Base-by-base conservation (phyloP, 2,329 filamentous ascomycete species). In the Cladosporium austrohemisphaericum region DNA sequence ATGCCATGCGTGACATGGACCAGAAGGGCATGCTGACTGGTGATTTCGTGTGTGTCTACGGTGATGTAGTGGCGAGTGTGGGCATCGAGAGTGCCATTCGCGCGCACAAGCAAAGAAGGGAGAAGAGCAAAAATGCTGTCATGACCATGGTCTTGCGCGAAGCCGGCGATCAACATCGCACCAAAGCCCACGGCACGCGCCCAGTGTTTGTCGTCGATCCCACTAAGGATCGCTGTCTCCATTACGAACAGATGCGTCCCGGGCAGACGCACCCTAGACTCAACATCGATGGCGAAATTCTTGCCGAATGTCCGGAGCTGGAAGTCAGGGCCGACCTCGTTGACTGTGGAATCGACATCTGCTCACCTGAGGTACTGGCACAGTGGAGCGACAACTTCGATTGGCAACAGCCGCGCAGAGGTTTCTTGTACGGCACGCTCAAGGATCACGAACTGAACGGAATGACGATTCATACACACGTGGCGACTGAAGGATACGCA, bases 321-420 rank as follows among this genome's bases (percentile, higher is more conserved):
- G 89, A 94, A 59, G 76, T 96, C 16, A 83, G 91, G 31, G 81
- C 86, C 55, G 92, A 98, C 68, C 73, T 98, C 51, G 86, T 97
- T 54, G 93, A 98, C 68, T 91, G 89, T 59, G 87, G 88, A 45
- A 93, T 98, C 62, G 93, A 98, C 65, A 97, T 98, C 56, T 97
- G 92, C 70, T 97, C 93, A 1, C 91, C 92, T 0, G 93, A 97
- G 64, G 91, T 96, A 7, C 78, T 97, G 35, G 91, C 91, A 6
- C 73, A 97, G 50, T 98, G 93, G 88, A 93, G 90, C 7, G 93
- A 98, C 70, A 95, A 91, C 64, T 98, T 97, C 61, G 92, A 98
- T 67, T 97, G 95, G 67, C 90, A 96, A 66, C 78, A 90, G 6
- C 89, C 92, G 1, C 81, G 91, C 48, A 85, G 85, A 60, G 89